Percentiles rank a stretch among this genome's conserved stretches.
phyloP scores from a whole-genome alignment of 495 filamentous ascomycete species.

The Penicillium parvum region DNA sequence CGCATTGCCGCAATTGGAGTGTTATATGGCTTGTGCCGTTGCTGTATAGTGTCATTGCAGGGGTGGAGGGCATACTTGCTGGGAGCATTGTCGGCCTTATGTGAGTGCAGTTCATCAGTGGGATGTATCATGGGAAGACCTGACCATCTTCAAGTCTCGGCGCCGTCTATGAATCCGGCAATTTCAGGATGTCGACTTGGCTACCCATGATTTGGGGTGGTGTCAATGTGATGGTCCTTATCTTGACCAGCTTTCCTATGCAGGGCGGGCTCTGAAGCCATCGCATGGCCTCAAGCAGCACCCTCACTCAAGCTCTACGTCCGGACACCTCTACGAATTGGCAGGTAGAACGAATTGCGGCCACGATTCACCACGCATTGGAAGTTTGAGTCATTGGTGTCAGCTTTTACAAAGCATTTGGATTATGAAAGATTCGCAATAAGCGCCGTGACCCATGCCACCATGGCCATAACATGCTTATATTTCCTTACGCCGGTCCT shows the following conservation, averaged over 20 bases:
- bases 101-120: conserved; percentile 51
- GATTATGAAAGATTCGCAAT: conserved; percentile 21
- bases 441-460: conserved; percentile 18
- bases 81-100: conserved; percentile 86
- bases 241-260: conserved; percentile 90
- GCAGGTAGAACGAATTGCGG: too few relatives aligned
- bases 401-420: conserved; percentile 21
- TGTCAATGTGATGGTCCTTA: conserved; percentile 83
- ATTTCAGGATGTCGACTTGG: conserved; percentile 95
- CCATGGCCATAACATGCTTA: conserved; percentile 16
- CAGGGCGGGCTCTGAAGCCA: conserved; percentile 79
- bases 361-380: too few relatives aligned
- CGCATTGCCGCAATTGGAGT: conserved; percentile 68
- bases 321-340: too few relatives aligned
- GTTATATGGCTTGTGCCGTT: conserved; percentile 73
- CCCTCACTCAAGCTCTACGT: background rate
- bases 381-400: conserved; percentile 8
- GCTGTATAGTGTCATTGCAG: conserved; percentile 68
- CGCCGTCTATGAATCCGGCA: conserved; percentile 80
- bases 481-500: conserved; percentile 24
- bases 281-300: too few relatives aligned
- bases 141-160: conserved; percentile 59
- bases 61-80: conserved; percentile 76
- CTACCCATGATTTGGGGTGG: conserved; percentile 92
- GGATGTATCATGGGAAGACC: conserved; percentile 12